Evolutionary conservation across 2,329 filamentous ascomycete species (phyloP).

Genomic region (Fusarium illudens): DNA sequence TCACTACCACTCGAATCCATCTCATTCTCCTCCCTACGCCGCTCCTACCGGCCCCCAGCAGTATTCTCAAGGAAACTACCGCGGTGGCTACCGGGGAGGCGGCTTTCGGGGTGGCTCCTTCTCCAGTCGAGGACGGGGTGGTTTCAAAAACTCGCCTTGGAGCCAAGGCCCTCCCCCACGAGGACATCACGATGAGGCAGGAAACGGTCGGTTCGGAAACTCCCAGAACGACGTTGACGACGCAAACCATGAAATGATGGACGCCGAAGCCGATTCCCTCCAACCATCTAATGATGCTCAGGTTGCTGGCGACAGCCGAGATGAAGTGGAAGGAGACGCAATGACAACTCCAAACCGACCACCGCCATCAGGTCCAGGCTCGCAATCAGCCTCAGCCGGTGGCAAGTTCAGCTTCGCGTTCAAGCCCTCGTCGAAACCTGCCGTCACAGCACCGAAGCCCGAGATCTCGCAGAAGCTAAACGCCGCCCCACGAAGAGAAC

Average conservation of each 20-base stretch:
- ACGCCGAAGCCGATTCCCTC: slow-evolving; percentile 21
- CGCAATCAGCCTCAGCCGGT: slow-evolving; percentile 57
- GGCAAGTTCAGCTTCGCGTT: slow-evolving; percentile 94
- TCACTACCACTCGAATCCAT: slow-evolving; percentile 60
- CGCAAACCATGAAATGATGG: slow-evolving; percentile 25
- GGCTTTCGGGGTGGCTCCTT: slow-evolving; percentile 69
- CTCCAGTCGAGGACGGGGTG: slow-evolving; percentile 64
- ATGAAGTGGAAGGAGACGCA: slow-evolving; percentile 55
- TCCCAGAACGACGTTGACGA: slow-evolving; percentile 24
- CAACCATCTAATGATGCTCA: slow-evolving; percentile 41
- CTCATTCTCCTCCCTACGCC: slow-evolving; percentile 62
- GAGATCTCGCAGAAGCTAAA: slow-evolving; percentile 76
- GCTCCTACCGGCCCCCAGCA: slow-evolving; percentile 66
- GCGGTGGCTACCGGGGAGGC: slow-evolving; percentile 60
- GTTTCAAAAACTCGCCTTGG: slow-evolving; percentile 76
- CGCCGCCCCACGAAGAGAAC: slow-evolving; percentile 61
- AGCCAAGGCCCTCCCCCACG: slow-evolving; percentile 36
- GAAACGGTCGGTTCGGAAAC: slow-evolving; percentile 30
- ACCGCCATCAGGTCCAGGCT: slow-evolving; percentile 62
- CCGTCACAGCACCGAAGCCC: slow-evolving; percentile 66
- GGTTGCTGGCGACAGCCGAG: slow-evolving; percentile 41
- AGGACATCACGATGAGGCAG: slow-evolving; percentile 35
- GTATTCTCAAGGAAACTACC: slow-evolving; percentile 57
- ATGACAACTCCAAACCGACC: slow-evolving; percentile 65
- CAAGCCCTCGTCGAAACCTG: slow-evolving; percentile 73